phyloP scores from a whole-genome alignment of 108 stramenopile genomes.

The Schizochytrium sp. region DNA sequence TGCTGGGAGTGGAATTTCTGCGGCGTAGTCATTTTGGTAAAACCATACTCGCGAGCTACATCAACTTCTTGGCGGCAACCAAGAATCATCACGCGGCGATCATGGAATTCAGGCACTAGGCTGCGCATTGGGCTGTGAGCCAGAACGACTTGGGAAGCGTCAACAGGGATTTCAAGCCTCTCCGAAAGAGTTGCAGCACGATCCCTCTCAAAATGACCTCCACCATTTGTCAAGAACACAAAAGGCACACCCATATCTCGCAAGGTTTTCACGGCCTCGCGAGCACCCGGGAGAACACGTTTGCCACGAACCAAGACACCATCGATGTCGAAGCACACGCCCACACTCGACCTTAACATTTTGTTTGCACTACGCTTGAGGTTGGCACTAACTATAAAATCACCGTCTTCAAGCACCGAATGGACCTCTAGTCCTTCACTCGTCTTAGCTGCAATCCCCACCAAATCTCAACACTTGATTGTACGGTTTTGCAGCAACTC shows the following conservation, averaged over 20 bases:
- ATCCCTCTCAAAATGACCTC: conserved; percentile 57
- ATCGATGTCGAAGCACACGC: conserved; percentile 68
- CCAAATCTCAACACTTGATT: no score
- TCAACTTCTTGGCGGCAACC: conserved; percentile 52
- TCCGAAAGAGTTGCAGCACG: conserved; percentile 58
- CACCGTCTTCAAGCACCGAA: no score
- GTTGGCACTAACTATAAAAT: no score
- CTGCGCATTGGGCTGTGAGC: conserved; percentile 63
- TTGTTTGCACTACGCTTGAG: no score
- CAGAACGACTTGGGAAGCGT: conserved; percentile 60
- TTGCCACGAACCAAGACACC: conserved; percentile 67
- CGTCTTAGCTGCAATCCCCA: no score
- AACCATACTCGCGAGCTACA: conserved; percentile 65
- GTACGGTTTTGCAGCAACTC: no score
- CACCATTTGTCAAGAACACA: conserved; percentile 69
- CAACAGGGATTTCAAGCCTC: neutral
- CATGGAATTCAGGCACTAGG: conserved; percentile 1
- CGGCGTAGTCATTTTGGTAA: conserved; percentile 15
- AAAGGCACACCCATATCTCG: conserved; percentile 21
- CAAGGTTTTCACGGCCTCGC: conserved; percentile 61
- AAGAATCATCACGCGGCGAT: conserved; percentile 59
- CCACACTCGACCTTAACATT: neutral
- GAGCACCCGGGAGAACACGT: conserved; percentile 57
- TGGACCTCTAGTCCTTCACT: no score
- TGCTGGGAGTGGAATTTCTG: conserved; percentile 39